Conservation (phyloP, 768 basidiomycete genomes). For the Jaapia argillacea region DNA sequence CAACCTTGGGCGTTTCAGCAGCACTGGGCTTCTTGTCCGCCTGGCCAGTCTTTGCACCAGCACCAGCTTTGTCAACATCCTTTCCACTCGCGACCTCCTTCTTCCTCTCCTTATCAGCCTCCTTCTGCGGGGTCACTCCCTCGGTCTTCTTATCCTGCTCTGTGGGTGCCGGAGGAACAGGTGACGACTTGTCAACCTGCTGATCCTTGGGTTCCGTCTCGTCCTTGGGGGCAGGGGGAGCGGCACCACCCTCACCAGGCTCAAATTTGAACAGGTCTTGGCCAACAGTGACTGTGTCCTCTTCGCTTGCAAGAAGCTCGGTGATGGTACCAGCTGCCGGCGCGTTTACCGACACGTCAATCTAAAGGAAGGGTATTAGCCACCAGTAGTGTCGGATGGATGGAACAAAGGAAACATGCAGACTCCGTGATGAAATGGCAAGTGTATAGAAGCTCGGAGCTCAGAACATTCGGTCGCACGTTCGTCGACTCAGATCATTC, state of each 20-base stretch:
- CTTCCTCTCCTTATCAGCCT: constrained; percentile 24
- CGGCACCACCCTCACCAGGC: constrained; percentile 44
- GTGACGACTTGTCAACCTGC: constrained; percentile 34
- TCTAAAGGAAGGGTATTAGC: constrained; percentile 34
- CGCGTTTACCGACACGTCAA: constrained; percentile 95
- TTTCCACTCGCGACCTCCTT: constrained; percentile 20
- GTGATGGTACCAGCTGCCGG: constrained; percentile 81
- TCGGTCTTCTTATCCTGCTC: constrained; percentile 15
- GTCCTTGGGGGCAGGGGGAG: constrained; percentile 13
- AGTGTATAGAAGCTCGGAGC: too few relatives aligned
- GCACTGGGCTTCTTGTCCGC: constrained; percentile 14
- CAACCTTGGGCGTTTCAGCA: constrained; percentile 22
- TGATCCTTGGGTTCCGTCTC: constrained; percentile 37
- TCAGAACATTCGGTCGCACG: too few relatives aligned
- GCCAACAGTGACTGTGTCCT: constrained; percentile 90
- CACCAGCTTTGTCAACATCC: constrained; percentile 16
- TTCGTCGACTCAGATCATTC: too few relatives aligned
- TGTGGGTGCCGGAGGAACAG: constrained; percentile 34
- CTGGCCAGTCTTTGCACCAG: constrained; percentile 10
- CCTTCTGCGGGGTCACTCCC: constrained; percentile 13
- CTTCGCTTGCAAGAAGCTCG: constrained; percentile 80
- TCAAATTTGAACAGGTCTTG: constrained; percentile 92
- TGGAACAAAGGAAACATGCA: background rate
- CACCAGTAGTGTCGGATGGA: background rate
- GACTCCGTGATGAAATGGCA: too few relatives aligned